Conservation (phyloP, 2,329 filamentous ascomycete genomes). For the Nannizziopsis barbatae region DNA sequence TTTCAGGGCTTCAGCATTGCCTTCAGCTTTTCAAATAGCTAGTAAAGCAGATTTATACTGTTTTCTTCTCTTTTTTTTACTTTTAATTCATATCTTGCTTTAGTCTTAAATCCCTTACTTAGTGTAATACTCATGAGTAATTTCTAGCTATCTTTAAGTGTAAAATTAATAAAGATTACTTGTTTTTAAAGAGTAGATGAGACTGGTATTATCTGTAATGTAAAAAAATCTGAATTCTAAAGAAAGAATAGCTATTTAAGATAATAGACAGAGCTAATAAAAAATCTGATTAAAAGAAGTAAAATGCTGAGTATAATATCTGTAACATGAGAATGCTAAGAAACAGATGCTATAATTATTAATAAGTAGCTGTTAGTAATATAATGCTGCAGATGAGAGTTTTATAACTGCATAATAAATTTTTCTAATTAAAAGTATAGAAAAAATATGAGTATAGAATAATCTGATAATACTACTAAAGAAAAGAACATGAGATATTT, state of each 20-base stretch:
- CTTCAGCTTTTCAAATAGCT: slow-evolving; percentile 36
- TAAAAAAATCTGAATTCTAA: not conserved
- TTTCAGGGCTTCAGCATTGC: slow-evolving; percentile 36
- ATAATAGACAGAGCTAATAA: slow-evolving; percentile 3
- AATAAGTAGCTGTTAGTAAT: slow-evolving; percentile 26
- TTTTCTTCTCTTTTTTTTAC: slow-evolving; percentile 60
- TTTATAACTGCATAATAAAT: slow-evolving; percentile 33
- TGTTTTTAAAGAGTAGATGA: slow-evolving; percentile 10
- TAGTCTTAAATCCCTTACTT: slow-evolving; percentile 84
- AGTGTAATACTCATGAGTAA: slow-evolving; percentile 86
- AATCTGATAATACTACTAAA: slow-evolving; percentile 23
- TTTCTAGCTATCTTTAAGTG: slow-evolving; percentile 62
- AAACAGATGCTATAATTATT: slow-evolving; percentile 25
- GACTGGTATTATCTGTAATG: slow-evolving; percentile 8
- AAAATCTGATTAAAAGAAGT: slow-evolving; percentile 7
- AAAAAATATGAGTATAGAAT: slow-evolving; percentile 30
- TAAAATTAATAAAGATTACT: slow-evolving; percentile 76
- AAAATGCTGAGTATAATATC: slow-evolving; percentile 22
- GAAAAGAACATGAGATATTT: slow-evolving; percentile 20
- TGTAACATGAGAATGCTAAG: slow-evolving; percentile 21
- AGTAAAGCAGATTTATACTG: slow-evolving; percentile 34
- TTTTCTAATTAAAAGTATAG: slow-evolving; percentile 27
- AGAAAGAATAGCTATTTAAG: slow-evolving; percentile 7
- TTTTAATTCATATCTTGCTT: slow-evolving; percentile 82
- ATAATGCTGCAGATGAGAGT: slow-evolving; percentile 30